A percentile compares a stretch with the other conserved stretches of the same genome.
phyloP scores from a whole-genome alignment of 805 yeast species.

The Kodamaea jinghongensis region DNA sequence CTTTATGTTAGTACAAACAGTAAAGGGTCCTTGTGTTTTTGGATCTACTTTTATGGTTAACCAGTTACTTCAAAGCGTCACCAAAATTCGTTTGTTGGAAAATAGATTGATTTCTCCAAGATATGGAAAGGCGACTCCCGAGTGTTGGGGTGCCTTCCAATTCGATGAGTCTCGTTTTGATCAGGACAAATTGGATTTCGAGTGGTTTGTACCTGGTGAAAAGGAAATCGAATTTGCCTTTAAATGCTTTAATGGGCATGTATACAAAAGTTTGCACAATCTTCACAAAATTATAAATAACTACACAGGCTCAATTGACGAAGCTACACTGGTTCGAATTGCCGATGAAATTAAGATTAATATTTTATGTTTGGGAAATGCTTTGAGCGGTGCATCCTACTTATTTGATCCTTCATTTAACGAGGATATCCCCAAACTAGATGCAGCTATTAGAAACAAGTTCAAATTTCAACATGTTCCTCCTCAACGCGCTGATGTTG shows the following conservation, averaged over 20 bases:
- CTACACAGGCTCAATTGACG: constrained; percentile 12
- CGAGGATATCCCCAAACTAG: constrained; percentile 42
- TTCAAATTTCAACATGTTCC: background rate
- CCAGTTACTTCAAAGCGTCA: constrained; percentile 60
- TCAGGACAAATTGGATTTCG: constrained; percentile 48
- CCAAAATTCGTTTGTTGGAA: constrained; percentile 59
- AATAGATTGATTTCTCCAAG: constrained; percentile 51
- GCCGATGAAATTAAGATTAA: constrained; percentile 56
- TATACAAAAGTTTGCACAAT: constrained; percentile 41
- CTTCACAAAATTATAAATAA: constrained; percentile 37
- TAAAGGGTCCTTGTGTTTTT: constrained; percentile 66
- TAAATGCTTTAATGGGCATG: constrained; percentile 50
- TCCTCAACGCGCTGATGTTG: background rate
- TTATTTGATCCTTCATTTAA: constrained; percentile 71
- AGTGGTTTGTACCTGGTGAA: constrained; percentile 72
- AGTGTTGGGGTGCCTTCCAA: constrained; percentile 76
- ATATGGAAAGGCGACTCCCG: constrained; percentile 39
- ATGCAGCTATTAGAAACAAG: constrained; percentile 5
- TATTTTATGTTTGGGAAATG: constrained; percentile 55
- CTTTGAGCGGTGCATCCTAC: constrained; percentile 66
- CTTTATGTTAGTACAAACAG: constrained; percentile 39
- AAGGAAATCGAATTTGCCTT: constrained; percentile 61
- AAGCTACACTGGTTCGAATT: constrained; percentile 23
- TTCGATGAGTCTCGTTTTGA: constrained; percentile 51
- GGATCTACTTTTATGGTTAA: constrained; percentile 62